These are phyloP conservation scores for Aspergillus sp. DNA, from an alignment of 2,329 filamentous ascomycete species.

Conservation along the genomic window DNA sequence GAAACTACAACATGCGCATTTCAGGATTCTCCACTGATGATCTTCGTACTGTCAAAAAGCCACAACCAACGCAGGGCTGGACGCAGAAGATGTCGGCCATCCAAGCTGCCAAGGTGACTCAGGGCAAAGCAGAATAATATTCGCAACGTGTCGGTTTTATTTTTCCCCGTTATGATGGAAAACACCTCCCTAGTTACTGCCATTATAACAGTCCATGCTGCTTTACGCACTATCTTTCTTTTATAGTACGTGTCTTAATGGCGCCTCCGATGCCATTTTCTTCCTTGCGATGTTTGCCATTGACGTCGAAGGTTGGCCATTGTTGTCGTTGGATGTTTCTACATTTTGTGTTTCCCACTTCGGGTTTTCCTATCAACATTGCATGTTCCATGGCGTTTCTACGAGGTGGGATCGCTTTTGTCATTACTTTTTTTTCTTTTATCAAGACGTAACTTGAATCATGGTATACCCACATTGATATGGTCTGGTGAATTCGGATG, in stretches of 20 bases:
- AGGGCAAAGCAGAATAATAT: slow-evolving; percentile 42
- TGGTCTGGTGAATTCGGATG: not conserved
- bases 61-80: slow-evolving; percentile 84
- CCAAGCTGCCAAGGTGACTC: slow-evolving; percentile 78
- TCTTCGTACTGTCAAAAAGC: slow-evolving; percentile 88
- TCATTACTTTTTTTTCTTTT: not conserved
- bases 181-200: not conserved
- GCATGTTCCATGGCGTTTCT: not conserved
- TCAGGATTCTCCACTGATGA: slow-evolving; percentile 95
- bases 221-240: too few relatives aligned
- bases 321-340: not conserved
- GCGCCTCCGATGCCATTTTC: not conserved
- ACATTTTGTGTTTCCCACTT: not conserved
- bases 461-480: not conserved
- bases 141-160: not conserved
- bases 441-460: not conserved
- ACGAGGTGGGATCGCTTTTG: not conserved
- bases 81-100: slow-evolving; percentile 97
- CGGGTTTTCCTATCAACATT: not conserved
- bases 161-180: not conserved
- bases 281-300: not conserved
- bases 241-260: too few relatives aligned
- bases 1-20: slow-evolving; percentile 86
- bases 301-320: not conserved
- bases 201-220: too few relatives aligned